Conservation (phyloP, 2,329 filamentous ascomycete species). For the Beauveria sp. region DNA sequence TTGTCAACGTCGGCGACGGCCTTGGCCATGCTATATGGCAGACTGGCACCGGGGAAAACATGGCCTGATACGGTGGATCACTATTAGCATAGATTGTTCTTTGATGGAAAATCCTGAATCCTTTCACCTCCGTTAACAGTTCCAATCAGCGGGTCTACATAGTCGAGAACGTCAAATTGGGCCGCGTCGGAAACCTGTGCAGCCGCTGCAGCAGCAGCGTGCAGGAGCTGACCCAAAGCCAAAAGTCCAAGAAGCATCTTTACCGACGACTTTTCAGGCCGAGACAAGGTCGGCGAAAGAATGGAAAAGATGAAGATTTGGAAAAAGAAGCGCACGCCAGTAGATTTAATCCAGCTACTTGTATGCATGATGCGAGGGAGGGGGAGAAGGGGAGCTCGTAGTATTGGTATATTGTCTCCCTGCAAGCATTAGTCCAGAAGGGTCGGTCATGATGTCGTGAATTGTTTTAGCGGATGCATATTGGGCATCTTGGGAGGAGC, state of each 20-base stretch:
- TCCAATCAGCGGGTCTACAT: conserved; percentile 21
- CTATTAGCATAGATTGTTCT: background rate
- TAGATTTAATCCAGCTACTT: background rate
- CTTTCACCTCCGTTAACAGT: conserved; percentile 19
- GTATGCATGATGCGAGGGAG: background rate
- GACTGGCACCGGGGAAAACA: conserved; percentile 22
- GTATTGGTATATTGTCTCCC: background rate
- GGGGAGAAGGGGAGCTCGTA: no score
- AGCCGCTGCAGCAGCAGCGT: background rate
- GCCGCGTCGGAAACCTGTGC: background rate
- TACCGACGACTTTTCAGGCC: background rate
- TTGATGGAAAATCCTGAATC: background rate
- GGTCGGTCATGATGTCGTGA: conserved; percentile 7
- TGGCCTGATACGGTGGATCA: conserved; percentile 14
- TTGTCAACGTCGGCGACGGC: conserved; percentile 20
- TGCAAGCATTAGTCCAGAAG: background rate
- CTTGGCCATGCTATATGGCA: conserved; percentile 24
- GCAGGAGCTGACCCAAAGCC: background rate
- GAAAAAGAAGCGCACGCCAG: background rate
- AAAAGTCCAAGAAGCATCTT: background rate
- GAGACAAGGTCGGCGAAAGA: background rate
- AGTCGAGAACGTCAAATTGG: conserved; percentile 16
- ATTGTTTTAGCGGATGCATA: background rate
- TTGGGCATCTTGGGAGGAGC: background rate
- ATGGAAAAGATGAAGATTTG: background rate